Base-by-base conservation (phyloP, 176 grass and related monocot species). In the Saccharum officinarum region DNA sequence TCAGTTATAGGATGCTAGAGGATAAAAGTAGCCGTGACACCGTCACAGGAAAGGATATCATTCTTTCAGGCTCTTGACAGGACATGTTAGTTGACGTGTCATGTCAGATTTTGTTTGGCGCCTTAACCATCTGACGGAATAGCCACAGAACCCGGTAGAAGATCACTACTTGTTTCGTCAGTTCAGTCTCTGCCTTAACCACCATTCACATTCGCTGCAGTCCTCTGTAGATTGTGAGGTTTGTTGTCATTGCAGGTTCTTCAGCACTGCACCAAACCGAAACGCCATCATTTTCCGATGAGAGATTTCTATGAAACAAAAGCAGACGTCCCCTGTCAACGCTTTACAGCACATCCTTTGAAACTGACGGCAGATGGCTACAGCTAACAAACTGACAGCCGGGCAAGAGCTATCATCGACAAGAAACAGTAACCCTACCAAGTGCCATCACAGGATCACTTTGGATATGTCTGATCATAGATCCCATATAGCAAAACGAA, bases 51-150 rank as follows among this genome's bases (percentile, higher is more conserved):
- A 71, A 25, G 11, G 22, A 2, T 23, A 37, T 44, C 10, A 41
- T 6, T 23, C 8, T 70, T 40, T 41, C 37, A 25, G 4, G 22
- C 5, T 42, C 37, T 45, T 45, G 66, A 42, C 9, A 23, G 40
- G 39, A 15, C 69, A 63, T 40, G 79, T 22, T 75, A n/a, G 65
- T 47, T 72, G 34, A 73, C 23, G 4, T n/a, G 41, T 84, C 80
- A 64, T 83, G 37, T 72, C 80, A 78, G 37, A 33, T 16, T 18
- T 68, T 9, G 57, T 76, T 76, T 62, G 10, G 30, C 17, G 52
- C 67, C 45, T 34, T 34, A 34, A 34, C 33, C 33, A 34, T 34
- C 33, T 22, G 49, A 20, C 30, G 14, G 64, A 13, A 15, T 14
- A 16, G 12, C 2, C 10, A 31, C 63, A 33, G 0, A 45, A 45